A percentile compares a stretch with the other conserved stretches of the same genome.
Conservation (phyloP, 2,329 filamentous ascomycete genomes). For the Aureobasidium uvarum region DNA sequence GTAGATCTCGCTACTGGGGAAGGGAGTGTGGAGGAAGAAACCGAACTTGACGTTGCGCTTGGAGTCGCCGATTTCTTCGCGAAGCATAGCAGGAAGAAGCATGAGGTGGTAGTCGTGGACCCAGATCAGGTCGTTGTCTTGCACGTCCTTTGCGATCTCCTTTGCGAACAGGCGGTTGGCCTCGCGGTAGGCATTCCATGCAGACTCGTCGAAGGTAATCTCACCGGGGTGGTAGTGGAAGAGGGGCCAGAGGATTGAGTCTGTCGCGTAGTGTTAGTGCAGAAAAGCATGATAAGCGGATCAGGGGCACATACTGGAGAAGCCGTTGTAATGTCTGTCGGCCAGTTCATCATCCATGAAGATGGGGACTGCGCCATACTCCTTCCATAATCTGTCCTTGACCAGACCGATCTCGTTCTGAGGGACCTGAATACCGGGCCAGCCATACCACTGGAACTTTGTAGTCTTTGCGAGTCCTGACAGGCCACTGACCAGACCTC, state of each 20-base stretch:
- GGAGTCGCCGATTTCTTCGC: slow-evolving; percentile 69
- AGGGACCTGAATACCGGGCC: slow-evolving; percentile 90
- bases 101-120: slow-evolving; percentile 99
- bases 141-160: slow-evolving; percentile 78
- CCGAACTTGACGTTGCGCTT: slow-evolving; percentile 89
- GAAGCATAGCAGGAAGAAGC: slow-evolving; percentile 92
- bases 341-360: slow-evolving; percentile 93
- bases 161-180: slow-evolving; percentile 92
- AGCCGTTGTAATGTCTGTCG: slow-evolving; percentile 96
- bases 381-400: slow-evolving; percentile 74
- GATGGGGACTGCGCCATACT: slow-evolving; percentile 86
- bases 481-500: slow-evolving; percentile 88
- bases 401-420: slow-evolving; percentile 75
- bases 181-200: slow-evolving; percentile 89
- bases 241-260: slow-evolving; percentile 96
- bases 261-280: slow-evolving; percentile 45
- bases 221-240: slow-evolving; percentile 99
- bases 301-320: slow-evolving; percentile 66
- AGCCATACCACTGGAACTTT: slow-evolving; percentile 97
- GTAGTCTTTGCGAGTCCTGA: slow-evolving; percentile 89
- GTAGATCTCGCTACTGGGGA: slow-evolving; percentile 96
- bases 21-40: slow-evolving; percentile 97
- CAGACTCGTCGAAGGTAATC: slow-evolving; percentile 94
- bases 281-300: background rate
- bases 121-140: slow-evolving; percentile 95